phyloP scores from a whole-genome alignment of 352 stramenopile species.

The Thalassiosira livingstoniorum region DNA sequence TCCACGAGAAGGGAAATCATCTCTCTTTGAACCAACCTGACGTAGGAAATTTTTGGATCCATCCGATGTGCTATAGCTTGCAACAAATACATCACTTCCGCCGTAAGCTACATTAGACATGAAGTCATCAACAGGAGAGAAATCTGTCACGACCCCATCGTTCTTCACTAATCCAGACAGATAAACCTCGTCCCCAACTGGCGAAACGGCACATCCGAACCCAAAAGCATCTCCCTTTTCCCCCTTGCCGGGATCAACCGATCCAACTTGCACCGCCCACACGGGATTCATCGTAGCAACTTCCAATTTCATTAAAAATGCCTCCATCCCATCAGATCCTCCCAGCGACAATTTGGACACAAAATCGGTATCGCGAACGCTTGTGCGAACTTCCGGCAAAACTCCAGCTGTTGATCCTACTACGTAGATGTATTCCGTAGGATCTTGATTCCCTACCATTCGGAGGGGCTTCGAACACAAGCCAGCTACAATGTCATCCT shows the following conservation, averaged over 20 bases:
- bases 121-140: conserved; percentile 31
- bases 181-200: conserved; percentile 54
- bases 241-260: conserved; percentile 4
- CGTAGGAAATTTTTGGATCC: conserved; percentile 43
- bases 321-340: conserved; percentile 47
- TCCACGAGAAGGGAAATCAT: conserved; percentile 58
- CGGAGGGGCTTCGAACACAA: conserved; percentile 45
- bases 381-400: conserved; percentile 21
- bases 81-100: conserved; percentile 62
- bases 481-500: conserved; percentile 55
- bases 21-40: conserved; percentile 54
- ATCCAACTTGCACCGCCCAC: conserved; percentile 57
- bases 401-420: conserved; percentile 53
- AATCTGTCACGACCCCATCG: conserved; percentile 57
- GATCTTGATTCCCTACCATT: conserved; percentile 26
- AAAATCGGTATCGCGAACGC: conserved; percentile 29
- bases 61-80: conserved; percentile 49
- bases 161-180: conserved; percentile 58
- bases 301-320: conserved; percentile 63
- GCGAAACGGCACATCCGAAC: conserved; percentile 56
- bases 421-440: conserved; percentile 51
- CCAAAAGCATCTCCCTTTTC: conserved; percentile 50
- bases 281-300: conserved; percentile 55
- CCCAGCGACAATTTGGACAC: conserved; percentile 17
- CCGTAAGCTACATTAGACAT: conserved; percentile 18